These are phyloP conservation scores for Arabidopsis suecica DNA, from an alignment of 345 rosid species.

Conservation along the genomic window DNA sequence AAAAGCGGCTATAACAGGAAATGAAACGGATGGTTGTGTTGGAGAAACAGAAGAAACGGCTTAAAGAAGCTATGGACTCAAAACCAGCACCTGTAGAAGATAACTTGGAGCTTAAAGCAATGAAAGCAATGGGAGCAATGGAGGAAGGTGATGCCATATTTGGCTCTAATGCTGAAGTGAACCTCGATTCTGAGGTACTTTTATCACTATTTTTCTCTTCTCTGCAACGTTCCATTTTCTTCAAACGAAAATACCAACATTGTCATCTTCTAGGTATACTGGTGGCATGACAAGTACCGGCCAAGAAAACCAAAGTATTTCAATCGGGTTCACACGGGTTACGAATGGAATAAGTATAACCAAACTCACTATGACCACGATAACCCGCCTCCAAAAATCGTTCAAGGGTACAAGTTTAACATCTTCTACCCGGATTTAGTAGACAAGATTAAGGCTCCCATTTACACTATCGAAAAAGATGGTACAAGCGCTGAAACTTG, in stretches of 20 bases:
- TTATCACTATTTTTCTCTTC: background rate
- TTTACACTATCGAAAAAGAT: constrained; percentile 78
- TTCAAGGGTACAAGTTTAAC: constrained; percentile 93
- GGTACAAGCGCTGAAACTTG: constrained; percentile 82
- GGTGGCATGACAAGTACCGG: constrained; percentile 99
- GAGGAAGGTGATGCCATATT: constrained; percentile 97
- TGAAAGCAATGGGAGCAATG: constrained; percentile 92
- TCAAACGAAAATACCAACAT: background rate
- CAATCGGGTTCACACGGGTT: constrained; percentile 98
- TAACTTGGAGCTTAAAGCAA: constrained; percentile 85
- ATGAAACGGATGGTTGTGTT: constrained; percentile 62
- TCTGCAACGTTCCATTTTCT: background rate
- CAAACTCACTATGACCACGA: constrained; percentile 96
- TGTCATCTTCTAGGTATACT: constrained; percentile 60
- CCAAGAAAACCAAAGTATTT: constrained; percentile 96
- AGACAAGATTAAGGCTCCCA: constrained; percentile 84
- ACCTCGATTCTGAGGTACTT: constrained; percentile 81
- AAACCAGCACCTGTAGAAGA: constrained; percentile 77
- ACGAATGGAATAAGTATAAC: constrained; percentile 96
- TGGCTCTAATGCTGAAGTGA: constrained; percentile 93
- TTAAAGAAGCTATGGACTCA: constrained; percentile 73
- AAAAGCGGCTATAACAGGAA: constrained; percentile 56
- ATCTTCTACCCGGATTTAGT: constrained; percentile 96
- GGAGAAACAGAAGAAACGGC: constrained; percentile 78
- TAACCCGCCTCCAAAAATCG: constrained; percentile 94